Base-by-base conservation (phyloP, 805 yeast genomes). In the Kodamaea sagamina region DNA sequence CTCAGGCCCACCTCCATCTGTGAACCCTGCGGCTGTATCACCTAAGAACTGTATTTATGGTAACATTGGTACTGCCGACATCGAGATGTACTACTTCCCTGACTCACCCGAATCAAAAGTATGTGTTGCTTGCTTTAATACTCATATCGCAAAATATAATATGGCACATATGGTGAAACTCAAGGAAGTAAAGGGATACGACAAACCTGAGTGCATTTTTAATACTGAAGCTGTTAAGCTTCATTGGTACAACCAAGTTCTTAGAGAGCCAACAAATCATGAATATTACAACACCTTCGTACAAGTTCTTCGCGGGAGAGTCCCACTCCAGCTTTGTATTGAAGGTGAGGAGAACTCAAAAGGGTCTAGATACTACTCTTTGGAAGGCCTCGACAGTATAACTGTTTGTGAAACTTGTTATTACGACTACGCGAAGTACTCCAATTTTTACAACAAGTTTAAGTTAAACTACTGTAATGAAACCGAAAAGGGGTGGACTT, bases 221-320 rank as follows among this genome's bases (percentile, higher is more conserved):
- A n/a, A 27, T 8, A 27, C 31, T 3, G 31, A 27, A 27, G 31
- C 31, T 27, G 31, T 27, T n/a, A 27, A 27, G 6, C 31, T 27
- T 16, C 31, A 27, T 8, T 27, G 31, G 31, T 27, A 27, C 31
- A 27, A 27, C 31, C 31, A 27, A 27, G 31, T 27, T 6, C 31
- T 27, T 16, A 27, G 13, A 16, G 31, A 27, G 7, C 31, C 31
- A 12, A 9, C n/a, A 8, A 27, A 27, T 16, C n/a, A 3, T 7
- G 15, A 27, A 12, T 8, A 4, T 27, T 27, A 12, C 3, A 27
- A 27, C 31, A 27, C n/a, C 13, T 27, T 27, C 31, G n/a, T 27
- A 12, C 31, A 12, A 12, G 15, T 27, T 27, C 8, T 27, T 11
- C 15, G 12, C 7, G 13, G 13, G 16, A 5, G 31, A 27, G 13